Percentiles rank a stretch among this genome's conserved stretches.
Conservation (phyloP, 192 early-diverging fungal species). For the Umbelopsis vinacea region DNA sequence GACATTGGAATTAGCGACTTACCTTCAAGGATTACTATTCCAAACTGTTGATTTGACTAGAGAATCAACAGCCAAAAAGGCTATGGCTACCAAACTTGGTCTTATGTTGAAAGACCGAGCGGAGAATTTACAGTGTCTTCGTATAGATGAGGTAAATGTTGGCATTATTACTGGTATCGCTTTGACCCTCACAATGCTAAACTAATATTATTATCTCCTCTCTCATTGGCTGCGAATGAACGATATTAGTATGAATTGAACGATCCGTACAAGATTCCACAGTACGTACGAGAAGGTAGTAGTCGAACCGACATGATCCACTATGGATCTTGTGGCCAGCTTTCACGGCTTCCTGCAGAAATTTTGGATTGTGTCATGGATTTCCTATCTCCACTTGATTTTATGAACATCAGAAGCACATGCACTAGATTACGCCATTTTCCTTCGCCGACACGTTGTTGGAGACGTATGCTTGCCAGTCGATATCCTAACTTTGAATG, state of each 20-base stretch:
- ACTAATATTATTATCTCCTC: not conserved
- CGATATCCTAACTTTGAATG: slow-evolving; percentile 12
- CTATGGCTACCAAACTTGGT: slow-evolving; percentile 1
- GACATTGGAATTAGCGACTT: not conserved
- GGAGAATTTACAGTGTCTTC: slow-evolving; percentile 11
- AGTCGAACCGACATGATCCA: not conserved
- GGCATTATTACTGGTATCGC: not conserved
- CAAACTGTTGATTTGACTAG: not conserved
- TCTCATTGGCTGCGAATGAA: not conserved
- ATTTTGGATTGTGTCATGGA: slow-evolving; percentile 8
- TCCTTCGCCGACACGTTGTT: not conserved
- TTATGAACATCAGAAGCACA: not conserved
- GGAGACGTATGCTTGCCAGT: not conserved
- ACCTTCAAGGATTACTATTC: not conserved
- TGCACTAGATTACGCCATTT: slow-evolving; percentile 5
- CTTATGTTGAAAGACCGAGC: not conserved
- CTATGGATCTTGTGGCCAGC: not conserved
- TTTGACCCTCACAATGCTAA: not conserved
- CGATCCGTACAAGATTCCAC: not conserved
- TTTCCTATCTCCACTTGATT: not conserved
- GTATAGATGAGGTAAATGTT: not conserved
- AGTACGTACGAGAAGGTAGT: not conserved
- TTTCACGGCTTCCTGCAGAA: not conserved
- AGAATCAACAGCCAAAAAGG: not conserved
- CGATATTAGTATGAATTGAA: not conserved